A percentile compares a stretch with the other conserved stretches of the same genome.
phyloP scores from a whole-genome alignment of 1,139 yeast genomes.

The Pichia sp. region DNA sequence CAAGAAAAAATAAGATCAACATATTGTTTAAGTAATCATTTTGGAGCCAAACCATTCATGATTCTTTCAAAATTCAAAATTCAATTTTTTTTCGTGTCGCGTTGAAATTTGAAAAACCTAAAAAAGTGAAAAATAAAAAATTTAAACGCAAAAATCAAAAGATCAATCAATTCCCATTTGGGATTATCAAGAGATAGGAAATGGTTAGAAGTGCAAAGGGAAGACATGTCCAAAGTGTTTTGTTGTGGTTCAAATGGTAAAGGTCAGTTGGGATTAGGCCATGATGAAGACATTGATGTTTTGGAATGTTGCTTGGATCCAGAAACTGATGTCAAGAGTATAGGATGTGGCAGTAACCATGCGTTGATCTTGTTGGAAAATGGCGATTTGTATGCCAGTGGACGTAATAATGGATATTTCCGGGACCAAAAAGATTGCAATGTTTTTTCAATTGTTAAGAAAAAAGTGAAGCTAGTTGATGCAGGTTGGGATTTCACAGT shows the following conservation, averaged over 20 bases:
- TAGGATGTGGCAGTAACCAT: constrained; percentile 85
- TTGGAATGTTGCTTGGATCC: constrained; percentile 23
- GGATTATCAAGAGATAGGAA: neutral
- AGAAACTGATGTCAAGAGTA: constrained; percentile 31
- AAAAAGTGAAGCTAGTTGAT: neutral
- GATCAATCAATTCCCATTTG: neutral
- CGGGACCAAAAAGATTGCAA: neutral
- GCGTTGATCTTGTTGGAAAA: constrained; percentile 51
- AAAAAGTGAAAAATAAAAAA: neutral
- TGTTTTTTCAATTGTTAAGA: neutral
- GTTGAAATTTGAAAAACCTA: neutral
- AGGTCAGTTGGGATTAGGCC: constrained; percentile 64
- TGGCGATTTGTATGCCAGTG: constrained; percentile 53
- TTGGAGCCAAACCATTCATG: neutral
- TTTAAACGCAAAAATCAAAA: neutral
- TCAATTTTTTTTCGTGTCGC: neutral
- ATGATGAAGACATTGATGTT: constrained; percentile 43
- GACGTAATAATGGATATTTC: constrained; percentile 27
- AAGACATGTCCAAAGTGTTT: constrained; percentile 30
- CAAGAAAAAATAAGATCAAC: neutral
- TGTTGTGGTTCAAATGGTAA: constrained; percentile 83
- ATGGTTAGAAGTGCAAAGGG: neutral
- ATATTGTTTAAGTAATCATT: neutral
- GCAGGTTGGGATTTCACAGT: constrained; percentile 9
- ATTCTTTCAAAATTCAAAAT: neutral